Evolutionary conservation across 208 protist genomes (phyloP), one percentile per base, ranked within the genome.

Genomic region (Hexamita inflata): DNA sequence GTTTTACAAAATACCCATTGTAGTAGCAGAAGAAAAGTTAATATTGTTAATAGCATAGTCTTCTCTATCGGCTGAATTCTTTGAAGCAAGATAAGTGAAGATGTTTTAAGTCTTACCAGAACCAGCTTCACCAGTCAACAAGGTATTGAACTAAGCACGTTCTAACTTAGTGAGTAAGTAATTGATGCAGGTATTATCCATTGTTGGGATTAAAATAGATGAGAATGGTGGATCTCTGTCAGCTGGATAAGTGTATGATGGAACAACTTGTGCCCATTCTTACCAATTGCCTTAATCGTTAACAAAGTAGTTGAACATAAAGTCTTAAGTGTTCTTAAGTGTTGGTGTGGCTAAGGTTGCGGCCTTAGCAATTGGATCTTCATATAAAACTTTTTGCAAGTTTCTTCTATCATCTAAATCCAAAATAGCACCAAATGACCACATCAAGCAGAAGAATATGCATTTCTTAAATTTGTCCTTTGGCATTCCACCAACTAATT

Each of bases 191-290:
- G 91, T 87, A n/a, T 89, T 93, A 82, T 96, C 92, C 29, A 93
- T 82, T 13, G 93, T 96, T 13, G 93, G 92, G 74, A 97, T 92
- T 75, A 96, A 92, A 15, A 95, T 87, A 42, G 87, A 89, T 15
- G 89, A 84, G 84, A 96, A 96, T 78, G 93, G 87, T 9, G 90
- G 49, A 87, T 88, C 78, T 83, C 88, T 78, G 86, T 80, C 35
- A 11, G 15, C 11, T 28, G 74, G 62, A 49, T 61, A 73, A 11
- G 4, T 39, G 59, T 35, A 77, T 53, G 26, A 41, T 24, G 57
- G 58, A 28, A 77, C 65, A 65, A 68, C 30, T 15, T 40, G 7
- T 15, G 58, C 30, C 58, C 70, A 75, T 9, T 29, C 9, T 29
- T 38, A 38, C 58, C 70, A 77, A 29, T 67, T 9, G 15, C 66